Base-by-base conservation (phyloP, 2,329 filamentous ascomycete species). In the Lasiodiplodia sp. region DNA sequence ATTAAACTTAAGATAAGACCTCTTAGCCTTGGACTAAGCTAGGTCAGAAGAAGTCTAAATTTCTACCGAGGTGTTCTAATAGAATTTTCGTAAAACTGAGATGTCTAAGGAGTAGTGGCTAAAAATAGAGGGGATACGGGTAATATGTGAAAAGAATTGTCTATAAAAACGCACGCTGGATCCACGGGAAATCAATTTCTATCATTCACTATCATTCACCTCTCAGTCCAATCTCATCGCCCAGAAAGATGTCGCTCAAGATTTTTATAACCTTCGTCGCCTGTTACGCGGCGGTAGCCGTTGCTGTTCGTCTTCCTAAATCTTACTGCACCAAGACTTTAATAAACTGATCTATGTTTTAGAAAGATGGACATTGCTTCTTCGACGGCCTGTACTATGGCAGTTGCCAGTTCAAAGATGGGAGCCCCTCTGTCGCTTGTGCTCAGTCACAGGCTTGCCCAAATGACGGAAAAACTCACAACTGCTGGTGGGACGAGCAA, bases 391-490 rank as follows among this genome's bases (percentile, higher is more conserved):
- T 51, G 23, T 51, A 51, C 47, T 51, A 51, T 51, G 47, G 47
- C 47, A 51, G 47, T 51, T 51, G 47, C 47, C 47, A 51, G 47
- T 51, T 51, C 47, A 51, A 51, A 51, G 47, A 51, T 51, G 47
- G 47, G 47, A 51, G 10, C 47, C n/a, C 16, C n/a, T 51, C 18
- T 51, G 14, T 16, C 23, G 47, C 47, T 51, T 51, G 47, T 10
- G 8, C 18, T 51, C 47, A 51, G 47, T 51, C 47, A 51, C 18
- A 51, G 14, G 47, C 47, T n/a, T 51, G 47, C 47, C 47, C 47
- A 51, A 23, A 51, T 23, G 14, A 51, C 18, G 47, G 47, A 51
- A 16, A 51, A 51, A 51, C 6, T 51, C 47, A 51, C 47, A n/a
- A 51, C 47, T 51, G 47, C 47, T 51, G 14, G 47, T 51, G 47